Base-by-base conservation (phyloP, 2,329 filamentous ascomycete species). In the Cyanodermella asteris region DNA sequence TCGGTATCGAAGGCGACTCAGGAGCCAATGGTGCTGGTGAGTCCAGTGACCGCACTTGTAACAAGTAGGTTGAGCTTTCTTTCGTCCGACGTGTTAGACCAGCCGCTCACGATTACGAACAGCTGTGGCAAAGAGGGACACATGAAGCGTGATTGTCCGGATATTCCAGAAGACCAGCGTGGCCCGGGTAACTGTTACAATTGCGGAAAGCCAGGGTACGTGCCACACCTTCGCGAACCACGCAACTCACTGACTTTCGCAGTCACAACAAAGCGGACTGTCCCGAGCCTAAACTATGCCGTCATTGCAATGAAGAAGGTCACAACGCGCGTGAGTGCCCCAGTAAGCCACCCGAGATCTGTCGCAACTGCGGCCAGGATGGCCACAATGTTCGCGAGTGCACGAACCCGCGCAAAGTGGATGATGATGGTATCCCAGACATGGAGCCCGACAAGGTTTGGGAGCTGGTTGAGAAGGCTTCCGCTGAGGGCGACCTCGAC, bases 391-490 rank as follows among this genome's bases (percentile, higher is more conserved):
- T 52, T 0, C 37, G 44, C 5, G 49, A 55, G 4, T 59, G 55
- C 40, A 54, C 41, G 15, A 44, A 47, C 7, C 50, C 52, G 17
- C 53, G 53, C 26, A 45, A 47, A 18, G 45, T 59, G 20, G 50
- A 59, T 27, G 31, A 44, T 16, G 43, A 45, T 22, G 38, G 47
- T 12, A 36, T 64, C 18, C 46, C 55, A 2, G 56, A 61, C 33
- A 47, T 55, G 38, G 38, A 44, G 12, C 47, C 55, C 5, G 49
- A 51, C 13, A 52, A 57, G 24, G 60, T 59, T 3, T 66, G 61
- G 61, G 41, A 34, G 3, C 36, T 45, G 18, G 40, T 67, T 28
- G 50, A 56, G 34, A 43, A 51, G 20, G 56, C 61, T 4, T 57
- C 55, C 22, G 42, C 51, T 6, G 49, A 47, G 7, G 49, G 45